Base-by-base conservation (phyloP, 179 eudicot genomes). In the Beta corolliflora region DNA sequence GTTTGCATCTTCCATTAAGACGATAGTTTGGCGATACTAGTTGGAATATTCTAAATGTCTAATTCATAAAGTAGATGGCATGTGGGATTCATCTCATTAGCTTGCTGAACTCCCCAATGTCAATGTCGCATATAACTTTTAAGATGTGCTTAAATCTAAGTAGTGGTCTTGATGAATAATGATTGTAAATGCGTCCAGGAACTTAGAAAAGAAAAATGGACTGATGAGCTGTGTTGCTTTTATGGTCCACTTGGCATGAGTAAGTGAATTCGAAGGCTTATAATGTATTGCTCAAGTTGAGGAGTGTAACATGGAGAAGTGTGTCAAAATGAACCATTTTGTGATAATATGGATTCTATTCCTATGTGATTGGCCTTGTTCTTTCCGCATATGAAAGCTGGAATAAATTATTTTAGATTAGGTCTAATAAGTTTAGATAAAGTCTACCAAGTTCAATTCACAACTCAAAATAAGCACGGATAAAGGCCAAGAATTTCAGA, bases 1-100 rank as follows among this genome's bases (percentile, higher is more conserved):
- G 97, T 95, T 73, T 79, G 89, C 77, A 48, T 77, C 44, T 70
- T 70, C 52, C 21, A 19, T 36, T 31, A 29, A 29, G 5, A 31
- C 9, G 3, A 31, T 31, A 54, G 25, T 56, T 54, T 74, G 15
- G 19, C 21, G 8, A 8, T 55, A 31, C 31, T 74, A 18, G 25
- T 53, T 53, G 41, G 44, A 52, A 4, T 31, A 16, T 11, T 19
- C 21, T 16, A 31, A 11, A 7, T 54, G 5, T 19, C 45, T 16
- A 16, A 11, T 15, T 54, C 5, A 55, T 31, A 4, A 56, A 74
- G 19, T 73, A 29, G 46, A 5, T 73, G 50, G 14, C 29, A 31
- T 19, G 9, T 56, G 29, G 9, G 56, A 12, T 8, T 56, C 14
- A 55, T 56, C 77, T 56, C 19, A 9, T 36, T 31, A 3, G 23